Percentiles rank a stretch among this genome's conserved stretches.
Evolutionary conservation across 2,329 filamentous ascomycete genomes (phyloP).

Genomic region (Aspergillus ochraceus): DNA sequence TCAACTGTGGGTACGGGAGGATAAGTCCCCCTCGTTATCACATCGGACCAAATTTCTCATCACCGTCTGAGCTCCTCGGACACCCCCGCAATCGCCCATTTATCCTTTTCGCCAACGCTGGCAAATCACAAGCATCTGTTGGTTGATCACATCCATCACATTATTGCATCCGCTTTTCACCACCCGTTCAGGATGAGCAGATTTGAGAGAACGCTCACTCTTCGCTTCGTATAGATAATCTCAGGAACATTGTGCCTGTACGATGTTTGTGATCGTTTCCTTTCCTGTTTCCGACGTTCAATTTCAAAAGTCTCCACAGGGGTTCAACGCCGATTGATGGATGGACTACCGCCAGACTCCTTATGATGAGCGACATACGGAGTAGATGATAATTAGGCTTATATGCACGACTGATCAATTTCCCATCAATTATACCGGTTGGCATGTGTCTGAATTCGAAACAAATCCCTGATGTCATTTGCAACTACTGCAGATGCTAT

Average conservation of each 20-base stretch:
- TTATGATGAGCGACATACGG: background rate
- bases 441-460: background rate
- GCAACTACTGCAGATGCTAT: background rate
- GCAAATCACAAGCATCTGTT: constrained; percentile 7
- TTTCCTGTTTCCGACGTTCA: background rate
- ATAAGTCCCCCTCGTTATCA: constrained; percentile 4
- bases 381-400: background rate
- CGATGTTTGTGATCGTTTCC: background rate
- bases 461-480: background rate
- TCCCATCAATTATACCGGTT: background rate
- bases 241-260: background rate
- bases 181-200: background rate
- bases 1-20: background rate
- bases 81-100: constrained; percentile 4
- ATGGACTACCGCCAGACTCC: background rate
- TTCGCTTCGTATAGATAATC: background rate
- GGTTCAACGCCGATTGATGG: background rate
- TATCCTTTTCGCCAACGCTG: background rate
- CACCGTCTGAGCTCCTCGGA: constrained; percentile 10
- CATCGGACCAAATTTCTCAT: constrained; percentile 2
- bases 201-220: background rate
- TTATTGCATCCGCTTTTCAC: constrained; percentile 10
- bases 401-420: background rate
- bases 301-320: background rate
- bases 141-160: constrained; percentile 16